A percentile compares a stretch with the other conserved stretches of the same genome.
phyloP scores from a whole-genome alignment of 1,284 basidiomycete genomes.

The Naganishia sp. region DNA sequence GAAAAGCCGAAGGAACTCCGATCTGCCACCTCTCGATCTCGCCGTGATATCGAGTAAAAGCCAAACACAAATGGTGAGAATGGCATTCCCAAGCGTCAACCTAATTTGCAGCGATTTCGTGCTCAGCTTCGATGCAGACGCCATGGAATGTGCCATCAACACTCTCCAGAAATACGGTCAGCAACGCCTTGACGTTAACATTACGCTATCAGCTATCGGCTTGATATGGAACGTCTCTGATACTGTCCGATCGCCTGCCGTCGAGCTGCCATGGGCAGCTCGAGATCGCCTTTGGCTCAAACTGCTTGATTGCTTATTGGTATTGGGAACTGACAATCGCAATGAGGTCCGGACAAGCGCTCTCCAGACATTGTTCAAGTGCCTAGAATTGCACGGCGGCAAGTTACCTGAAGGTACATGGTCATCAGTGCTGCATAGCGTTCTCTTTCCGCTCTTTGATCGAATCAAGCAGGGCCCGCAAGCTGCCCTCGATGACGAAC shows the following conservation, averaged over 20 bases:
- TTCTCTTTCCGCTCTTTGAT: slow-evolving; percentile 85
- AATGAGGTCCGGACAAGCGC: slow-evolving; percentile 89
- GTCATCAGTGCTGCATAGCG: slow-evolving; percentile 83
- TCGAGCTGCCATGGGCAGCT: slow-evolving; percentile 63
- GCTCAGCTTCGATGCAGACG: slow-evolving; percentile 72
- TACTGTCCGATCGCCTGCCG: slow-evolving; percentile 70
- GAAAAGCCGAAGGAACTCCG: slow-evolving; percentile 11
- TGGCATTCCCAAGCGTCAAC: slow-evolving; percentile 90
- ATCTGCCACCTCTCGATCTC: slow-evolving; percentile 5
- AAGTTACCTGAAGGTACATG: slow-evolving; percentile 77
- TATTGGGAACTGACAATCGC: slow-evolving; percentile 75
- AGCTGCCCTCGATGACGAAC: slow-evolving; percentile 14
- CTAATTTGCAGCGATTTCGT: slow-evolving; percentile 88
- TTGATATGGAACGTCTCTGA: slow-evolving; percentile 92
- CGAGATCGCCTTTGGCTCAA: slow-evolving; percentile 86
- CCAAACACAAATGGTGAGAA: slow-evolving; percentile 56
- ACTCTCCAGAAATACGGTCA: slow-evolving; percentile 87
- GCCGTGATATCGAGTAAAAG: slow-evolving; percentile 37
- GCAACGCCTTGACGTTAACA: slow-evolving; percentile 87
- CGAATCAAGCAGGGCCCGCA: slow-evolving; percentile 69
- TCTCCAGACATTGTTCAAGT: slow-evolving; percentile 91
- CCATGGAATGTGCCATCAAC: slow-evolving; percentile 82
- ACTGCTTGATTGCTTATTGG: slow-evolving; percentile 78
- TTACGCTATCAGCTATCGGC: slow-evolving; percentile 87
- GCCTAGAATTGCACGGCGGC: slow-evolving; percentile 87